Percentiles rank a stretch among this genome's conserved stretches.
Conservation (phyloP, 2,329 filamentous ascomycete genomes). For the Verticillium albo-atrum region DNA sequence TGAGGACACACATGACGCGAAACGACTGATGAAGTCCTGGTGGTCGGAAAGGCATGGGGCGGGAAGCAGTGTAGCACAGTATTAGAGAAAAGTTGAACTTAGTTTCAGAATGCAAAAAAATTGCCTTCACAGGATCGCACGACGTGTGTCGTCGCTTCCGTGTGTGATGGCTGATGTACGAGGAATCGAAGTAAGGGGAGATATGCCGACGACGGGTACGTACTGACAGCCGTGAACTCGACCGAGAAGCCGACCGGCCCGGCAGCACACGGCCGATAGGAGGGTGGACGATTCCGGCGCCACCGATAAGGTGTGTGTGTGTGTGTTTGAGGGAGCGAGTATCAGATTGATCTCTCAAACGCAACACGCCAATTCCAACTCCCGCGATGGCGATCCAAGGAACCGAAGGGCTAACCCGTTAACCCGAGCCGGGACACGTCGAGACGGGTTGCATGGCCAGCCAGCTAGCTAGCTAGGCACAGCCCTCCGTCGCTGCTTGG, state of each 20-base stretch:
- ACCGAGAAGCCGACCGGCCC: neutral
- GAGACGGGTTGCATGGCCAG: too few relatives aligned
- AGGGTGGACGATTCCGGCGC: neutral
- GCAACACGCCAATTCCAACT: neutral
- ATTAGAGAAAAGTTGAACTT: neutral
- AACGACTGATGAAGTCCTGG: neutral
- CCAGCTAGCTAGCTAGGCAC: too few relatives aligned
- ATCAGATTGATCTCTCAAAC: neutral
- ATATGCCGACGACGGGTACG: neutral
- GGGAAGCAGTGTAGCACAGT: neutral
- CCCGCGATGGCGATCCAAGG: neutral
- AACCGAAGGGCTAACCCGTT: neutral
- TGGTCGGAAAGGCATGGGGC: neutral
- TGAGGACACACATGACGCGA: constrained; percentile 10
- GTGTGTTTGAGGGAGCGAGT: neutral
- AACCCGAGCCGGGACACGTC: neutral
- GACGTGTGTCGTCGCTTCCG: too few relatives aligned
- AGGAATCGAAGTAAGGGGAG: neutral
- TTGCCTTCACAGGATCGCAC: too few relatives aligned
- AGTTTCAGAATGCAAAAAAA: neutral
- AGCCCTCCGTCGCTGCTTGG: neutral
- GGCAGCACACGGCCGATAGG: neutral
- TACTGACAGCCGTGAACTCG: neutral
- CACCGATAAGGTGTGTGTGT: neutral
- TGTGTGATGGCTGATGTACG: neutral